Base-by-base conservation (phyloP, 2,329 filamentous ascomycete genomes). In the Dothistroma pini region DNA sequence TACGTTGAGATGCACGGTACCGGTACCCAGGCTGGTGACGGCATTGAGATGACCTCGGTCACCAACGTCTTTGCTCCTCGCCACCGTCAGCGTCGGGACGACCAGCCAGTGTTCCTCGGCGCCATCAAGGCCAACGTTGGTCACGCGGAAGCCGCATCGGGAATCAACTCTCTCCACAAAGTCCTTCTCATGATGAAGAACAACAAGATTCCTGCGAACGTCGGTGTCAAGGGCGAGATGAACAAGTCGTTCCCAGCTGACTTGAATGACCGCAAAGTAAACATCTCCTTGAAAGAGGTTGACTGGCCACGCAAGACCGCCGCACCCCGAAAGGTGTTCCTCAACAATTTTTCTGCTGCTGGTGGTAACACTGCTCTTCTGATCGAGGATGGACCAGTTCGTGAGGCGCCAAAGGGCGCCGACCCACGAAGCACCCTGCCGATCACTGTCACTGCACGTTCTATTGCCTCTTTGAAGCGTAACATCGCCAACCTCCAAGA, bases 1-100 rank as follows among this genome's bases (percentile, higher is more conserved):
- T 96, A 93, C 70, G 87, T 96, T 9, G 91, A 96, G 76, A 91
- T 95, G 87, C 91, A 96, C 74, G 91, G 90, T 14, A 96, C 91
- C 2, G 91, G 91, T 34, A 96, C 90, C 0, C 90, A 95, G 74
- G 90, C 89, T 34, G 91, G 90, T 63, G 91, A 96, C 70, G 87
- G 86, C 8, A 89, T 86, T 4, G 92, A 96, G 74, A 93, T 93
- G 88, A 80, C 85, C 0, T 91, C 88, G 0, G 89, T 96, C 54
- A 85, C 86, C 22, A 80, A 83, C 54, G 79, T 83, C 21, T 89
- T 88, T 67, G 85, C 84, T 50, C 81, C 83, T 22, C 77, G 79
- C 57, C 75, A 81, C 65, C 76, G 78, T 48, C 78, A 81, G 69
- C 80, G 81, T 55, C 75, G 72, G 35, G 79, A 82, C 38, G 55